Evolutionary conservation across 108 stramenopile genomes (phyloP).

Genomic region (Nitzschia inconspicua): DNA sequence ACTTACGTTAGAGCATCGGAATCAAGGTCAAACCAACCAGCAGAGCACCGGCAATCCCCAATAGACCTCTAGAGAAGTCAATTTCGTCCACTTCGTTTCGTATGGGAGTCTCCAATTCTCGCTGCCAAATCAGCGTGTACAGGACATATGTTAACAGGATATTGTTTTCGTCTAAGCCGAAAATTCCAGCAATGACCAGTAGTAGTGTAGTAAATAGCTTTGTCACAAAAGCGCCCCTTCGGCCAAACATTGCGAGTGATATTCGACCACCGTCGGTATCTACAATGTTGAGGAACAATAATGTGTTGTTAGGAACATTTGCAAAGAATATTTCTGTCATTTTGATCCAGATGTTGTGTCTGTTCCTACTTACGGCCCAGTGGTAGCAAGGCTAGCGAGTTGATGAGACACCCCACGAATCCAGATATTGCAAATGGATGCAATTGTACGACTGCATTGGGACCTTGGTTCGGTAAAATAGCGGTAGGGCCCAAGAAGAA

Average conservation of each 20-base stretch:
- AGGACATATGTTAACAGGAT: constrained; percentile 51
- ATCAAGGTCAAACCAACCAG: constrained; percentile 44
- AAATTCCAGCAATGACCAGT: constrained; percentile 47
- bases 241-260: constrained; percentile 61
- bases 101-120: constrained; percentile 60
- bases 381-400: constrained; percentile 71
- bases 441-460: constrained; percentile 46
- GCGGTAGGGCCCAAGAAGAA: constrained; percentile 23
- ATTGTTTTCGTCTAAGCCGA: constrained; percentile 57
- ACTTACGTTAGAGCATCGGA: too few species aligned
- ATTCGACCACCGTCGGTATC: constrained; percentile 82
- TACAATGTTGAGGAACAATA: constrained; percentile 43
- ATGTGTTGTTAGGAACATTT: neutral
- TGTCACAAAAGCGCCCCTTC: constrained; percentile 52
- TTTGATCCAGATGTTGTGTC: neutral
- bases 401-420: constrained; percentile 61
- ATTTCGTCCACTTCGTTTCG: constrained; percentile 71
- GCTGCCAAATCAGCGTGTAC: constrained; percentile 56
- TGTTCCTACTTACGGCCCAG: constrained; percentile 41
- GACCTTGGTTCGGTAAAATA: constrained; percentile 46
- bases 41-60: constrained; percentile 46
- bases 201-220: constrained; percentile 42
- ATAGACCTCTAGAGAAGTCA: constrained; percentile 38
- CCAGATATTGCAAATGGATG: constrained; percentile 83
- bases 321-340: neutral